phyloP scores from a whole-genome alignment of 75 land plant genomes.

The Sequoiadendron giganteum region DNA sequence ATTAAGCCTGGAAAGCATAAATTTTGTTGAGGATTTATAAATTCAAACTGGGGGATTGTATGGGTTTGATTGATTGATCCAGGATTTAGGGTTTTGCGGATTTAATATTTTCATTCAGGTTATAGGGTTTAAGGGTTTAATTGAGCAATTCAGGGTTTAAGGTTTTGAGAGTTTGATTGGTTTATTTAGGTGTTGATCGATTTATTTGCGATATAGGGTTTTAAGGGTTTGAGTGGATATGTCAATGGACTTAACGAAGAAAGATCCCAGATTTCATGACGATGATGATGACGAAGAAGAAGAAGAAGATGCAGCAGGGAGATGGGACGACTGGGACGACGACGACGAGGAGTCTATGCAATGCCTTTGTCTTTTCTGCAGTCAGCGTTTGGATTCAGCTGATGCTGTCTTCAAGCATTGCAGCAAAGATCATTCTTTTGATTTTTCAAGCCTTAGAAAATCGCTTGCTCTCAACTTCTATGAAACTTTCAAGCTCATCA shows the following conservation, averaged over 20 bases:
- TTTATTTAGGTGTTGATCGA: too few relatives aligned
- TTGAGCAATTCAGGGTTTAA: neutral
- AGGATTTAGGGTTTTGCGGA: neutral
- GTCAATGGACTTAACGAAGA: neutral
- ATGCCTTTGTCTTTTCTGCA: slow-evolving; percentile 73
- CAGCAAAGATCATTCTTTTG: slow-evolving; percentile 47
- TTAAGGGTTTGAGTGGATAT: neutral
- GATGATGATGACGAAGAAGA: slow-evolving; percentile 19
- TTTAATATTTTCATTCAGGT: neutral
- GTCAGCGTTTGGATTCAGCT: slow-evolving; percentile 28
- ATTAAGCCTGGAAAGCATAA: neutral
- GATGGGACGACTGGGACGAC: slow-evolving; percentile 75
- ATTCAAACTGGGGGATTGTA: too few relatives aligned
- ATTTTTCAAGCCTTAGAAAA: slow-evolving; percentile 52
- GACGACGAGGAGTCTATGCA: slow-evolving; percentile 27
- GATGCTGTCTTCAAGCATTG: slow-evolving; percentile 65
- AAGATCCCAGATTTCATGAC: neutral
- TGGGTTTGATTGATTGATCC: neutral
- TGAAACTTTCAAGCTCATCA: slow-evolving; percentile 74
- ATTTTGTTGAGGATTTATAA: too few relatives aligned
- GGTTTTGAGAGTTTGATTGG: too few relatives aligned
- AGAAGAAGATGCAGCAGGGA: slow-evolving; percentile 41
- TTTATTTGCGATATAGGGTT: too few relatives aligned
- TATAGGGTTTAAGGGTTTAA: neutral
- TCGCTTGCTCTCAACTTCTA: slow-evolving; percentile 69